Base-by-base conservation (phyloP, 2,329 filamentous ascomycete genomes). In the Fusarium sp. region DNA sequence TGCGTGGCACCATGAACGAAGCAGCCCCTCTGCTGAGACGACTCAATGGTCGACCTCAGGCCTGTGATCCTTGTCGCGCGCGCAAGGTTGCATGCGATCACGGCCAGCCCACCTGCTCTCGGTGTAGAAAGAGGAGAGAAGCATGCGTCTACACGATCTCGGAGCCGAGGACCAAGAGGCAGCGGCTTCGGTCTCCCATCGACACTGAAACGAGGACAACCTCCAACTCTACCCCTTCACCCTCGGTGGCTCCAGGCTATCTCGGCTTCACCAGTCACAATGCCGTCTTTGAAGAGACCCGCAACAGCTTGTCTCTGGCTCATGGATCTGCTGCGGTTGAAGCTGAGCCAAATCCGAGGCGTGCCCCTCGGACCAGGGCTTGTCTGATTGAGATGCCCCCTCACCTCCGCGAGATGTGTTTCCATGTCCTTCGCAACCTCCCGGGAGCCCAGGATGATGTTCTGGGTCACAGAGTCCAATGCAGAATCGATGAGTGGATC, bases 51-150 rank as follows among this genome's bases (percentile, higher is more conserved):
- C 67, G 71, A 2, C 68, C 67, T 5, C 71, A 71, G 35, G 66
- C 68, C 6, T 71, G 70, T 38, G 72, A 79, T 67, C 75, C 76
- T 21, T 79, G 77, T 49, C 73, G 76, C 10, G 73, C 71, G 49
- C 74, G 77, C 14, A 79, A 79, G 54, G 74, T 79, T 7, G 77
- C 78, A 6, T 80, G 78, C 65, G 77, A 80, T 53, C 77, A 79
- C 49, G 60, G 58, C 0, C 73, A 75, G n/a, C 78, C 78, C 0
- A 57, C 73, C 14, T 80, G 78, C 58, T 68, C 69, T 35, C 71
- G 78, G 33, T 80, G 78, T 57, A 71, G 59, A 42, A 76, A 75
- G 61, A 66, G 75, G 11, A 73, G 71, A 25, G 70, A 74, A 39
- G 52, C 68, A 4, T 80, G 78, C 52, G 65, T 78, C 2, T 80